A percentile compares a stretch with the other conserved stretches of the same genome.
Evolutionary conservation across 768 basidiomycete genomes (phyloP).

Genomic region (Mycena venus): DNA sequence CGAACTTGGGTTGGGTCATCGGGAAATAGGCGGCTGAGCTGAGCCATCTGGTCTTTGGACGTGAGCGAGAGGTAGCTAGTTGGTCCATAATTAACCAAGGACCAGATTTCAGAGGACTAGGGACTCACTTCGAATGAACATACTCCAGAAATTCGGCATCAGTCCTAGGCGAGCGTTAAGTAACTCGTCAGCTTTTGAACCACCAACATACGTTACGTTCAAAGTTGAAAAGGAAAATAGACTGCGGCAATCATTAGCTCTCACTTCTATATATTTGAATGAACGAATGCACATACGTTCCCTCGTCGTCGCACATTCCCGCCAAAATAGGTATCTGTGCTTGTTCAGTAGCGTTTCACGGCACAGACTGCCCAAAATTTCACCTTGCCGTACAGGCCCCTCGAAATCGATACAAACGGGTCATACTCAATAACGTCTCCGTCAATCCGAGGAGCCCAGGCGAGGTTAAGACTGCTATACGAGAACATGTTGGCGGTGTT

Average conservation of each 20-base stretch:
- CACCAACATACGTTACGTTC: slow-evolving; percentile 16
- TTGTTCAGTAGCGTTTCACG: too few relatives aligned
- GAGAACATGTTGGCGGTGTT: slow-evolving; percentile 44
- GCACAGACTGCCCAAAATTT: too few relatives aligned
- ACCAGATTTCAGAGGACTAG: not conserved
- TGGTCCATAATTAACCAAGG: not conserved
- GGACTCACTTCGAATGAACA: not conserved
- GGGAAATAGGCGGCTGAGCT: not conserved
- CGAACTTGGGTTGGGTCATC: not conserved
- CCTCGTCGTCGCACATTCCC: slow-evolving; percentile 12
- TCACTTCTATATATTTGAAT: too few relatives aligned
- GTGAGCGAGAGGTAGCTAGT: not conserved
- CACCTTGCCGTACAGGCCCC: slow-evolving; percentile 52
- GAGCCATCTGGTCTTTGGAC: not conserved
- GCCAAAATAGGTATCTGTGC: slow-evolving; percentile 14
- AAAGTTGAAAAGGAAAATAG: slow-evolving; percentile 1
- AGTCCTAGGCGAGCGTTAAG: too few relatives aligned
- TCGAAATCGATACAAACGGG: slow-evolving; percentile 46
- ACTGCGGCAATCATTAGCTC: not conserved
- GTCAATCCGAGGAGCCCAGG: slow-evolving; percentile 56
- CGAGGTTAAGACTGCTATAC: slow-evolving; percentile 43
- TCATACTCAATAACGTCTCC: slow-evolving; percentile 50
- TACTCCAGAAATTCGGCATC: not conserved
- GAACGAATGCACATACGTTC: slow-evolving; percentile 10
- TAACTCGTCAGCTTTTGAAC: too few relatives aligned